A percentile compares a stretch with the other conserved stretches of the same genome.
Evolutionary conservation across 257 asterid species (phyloP).

Genomic region (Phtheirospermum japonicum): DNA sequence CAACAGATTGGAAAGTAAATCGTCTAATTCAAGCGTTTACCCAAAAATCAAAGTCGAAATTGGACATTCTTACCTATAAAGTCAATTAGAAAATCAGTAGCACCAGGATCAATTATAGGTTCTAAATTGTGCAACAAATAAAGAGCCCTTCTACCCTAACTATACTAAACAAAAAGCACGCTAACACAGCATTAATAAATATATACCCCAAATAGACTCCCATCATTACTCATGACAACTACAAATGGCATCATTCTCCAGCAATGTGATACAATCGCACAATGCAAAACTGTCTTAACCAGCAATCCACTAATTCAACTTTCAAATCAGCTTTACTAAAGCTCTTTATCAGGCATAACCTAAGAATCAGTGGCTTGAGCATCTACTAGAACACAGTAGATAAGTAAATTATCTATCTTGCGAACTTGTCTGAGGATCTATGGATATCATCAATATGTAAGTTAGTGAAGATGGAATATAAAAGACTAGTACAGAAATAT

Average conservation of each 20-base stretch:
- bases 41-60: not conserved
- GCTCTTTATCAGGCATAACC: constrained; percentile 3
- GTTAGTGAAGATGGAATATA: not conserved
- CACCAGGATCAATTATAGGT: not conserved
- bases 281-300: not conserved
- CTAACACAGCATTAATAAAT: not conserved
- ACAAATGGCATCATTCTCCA: not conserved
- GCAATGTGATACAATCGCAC: not conserved
- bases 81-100: not conserved
- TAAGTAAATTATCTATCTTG: not conserved
- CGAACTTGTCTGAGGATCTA: not conserved
- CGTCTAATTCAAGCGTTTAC: too few relatives aligned
- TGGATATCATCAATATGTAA: too few relatives aligned
- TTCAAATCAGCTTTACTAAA: constrained; percentile 7
- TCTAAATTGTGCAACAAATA: not conserved
- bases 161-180: not conserved
- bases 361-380: not conserved
- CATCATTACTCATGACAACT: not conserved
- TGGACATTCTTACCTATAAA: not conserved
- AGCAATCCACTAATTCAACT: not conserved
- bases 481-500: not conserved
- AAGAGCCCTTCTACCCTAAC: too few relatives aligned
- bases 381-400: not conserved
- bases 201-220: not conserved
- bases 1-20: not conserved